Percentiles rank a stretch among this genome's conserved stretches.
These are phyloP conservation scores for Penicillium fuscoglaucum DNA, from an alignment of 2,329 filamentous ascomycete genomes.

Conservation along the genomic window DNA sequence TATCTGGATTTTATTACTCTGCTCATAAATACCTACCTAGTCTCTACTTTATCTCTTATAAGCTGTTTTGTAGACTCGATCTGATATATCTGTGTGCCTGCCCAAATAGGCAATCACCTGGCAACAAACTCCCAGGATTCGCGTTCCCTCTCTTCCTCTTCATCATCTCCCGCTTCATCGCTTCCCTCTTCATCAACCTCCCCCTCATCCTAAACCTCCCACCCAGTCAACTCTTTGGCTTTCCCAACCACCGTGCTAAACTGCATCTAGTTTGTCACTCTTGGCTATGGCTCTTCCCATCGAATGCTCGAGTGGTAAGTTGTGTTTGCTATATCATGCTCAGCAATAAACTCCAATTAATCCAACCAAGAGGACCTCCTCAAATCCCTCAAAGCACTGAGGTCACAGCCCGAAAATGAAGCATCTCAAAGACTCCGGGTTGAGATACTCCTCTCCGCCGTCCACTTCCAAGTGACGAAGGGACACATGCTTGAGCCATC, in stretches of 20 bases:
- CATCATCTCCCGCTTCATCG: background rate
- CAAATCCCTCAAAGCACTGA: background rate
- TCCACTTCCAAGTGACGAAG: background rate
- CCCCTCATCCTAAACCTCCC: no score
- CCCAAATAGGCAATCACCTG: background rate
- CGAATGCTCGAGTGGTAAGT: background rate
- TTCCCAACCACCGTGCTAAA: background rate
- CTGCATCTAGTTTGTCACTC: background rate
- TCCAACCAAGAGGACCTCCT: background rate
- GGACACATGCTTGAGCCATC: no score
- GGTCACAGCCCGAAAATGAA: background rate
- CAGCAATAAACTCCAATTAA: background rate
- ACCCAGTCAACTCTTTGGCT: background rate
- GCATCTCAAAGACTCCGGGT: background rate
- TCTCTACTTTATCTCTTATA: background rate
- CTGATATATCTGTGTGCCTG: background rate
- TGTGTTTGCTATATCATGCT: background rate
- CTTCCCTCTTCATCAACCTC: background rate
- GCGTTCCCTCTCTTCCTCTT: background rate
- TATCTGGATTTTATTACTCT: conserved; percentile 18
- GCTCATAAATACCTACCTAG: conserved; percentile 10
- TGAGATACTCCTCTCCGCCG: background rate
- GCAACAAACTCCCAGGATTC: background rate
- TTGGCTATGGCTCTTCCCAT: background rate
- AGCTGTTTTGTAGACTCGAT: background rate